A percentile compares a stretch with the other conserved stretches of the same genome.
Conservation (phyloP, 345 rosid genomes). For the Boechera stricta region DNA sequence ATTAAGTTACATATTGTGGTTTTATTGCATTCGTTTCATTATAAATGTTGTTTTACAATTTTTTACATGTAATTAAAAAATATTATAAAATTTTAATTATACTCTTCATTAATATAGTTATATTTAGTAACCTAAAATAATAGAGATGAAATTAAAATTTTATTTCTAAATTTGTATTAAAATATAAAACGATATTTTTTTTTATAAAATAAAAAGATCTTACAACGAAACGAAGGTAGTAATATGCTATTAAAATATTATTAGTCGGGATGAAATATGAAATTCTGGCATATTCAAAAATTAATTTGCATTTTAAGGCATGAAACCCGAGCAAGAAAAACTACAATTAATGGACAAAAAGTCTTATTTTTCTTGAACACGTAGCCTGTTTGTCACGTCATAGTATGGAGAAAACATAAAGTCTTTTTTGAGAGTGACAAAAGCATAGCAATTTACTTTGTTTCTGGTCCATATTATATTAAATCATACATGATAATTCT, state of each 20-base stretch:
- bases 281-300: slow-evolving; percentile 10
- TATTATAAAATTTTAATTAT: too few relatives aligned
- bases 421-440: slow-evolving; percentile 31
- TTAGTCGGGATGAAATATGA: background rate
- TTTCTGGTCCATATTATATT: slow-evolving; percentile 11
- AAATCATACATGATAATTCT: background rate
- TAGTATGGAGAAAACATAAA: slow-evolving; percentile 16
- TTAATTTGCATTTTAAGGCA: slow-evolving; percentile 1
- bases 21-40: background rate
- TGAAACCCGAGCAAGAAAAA: slow-evolving; percentile 17
- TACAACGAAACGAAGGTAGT: background rate
- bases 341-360: slow-evolving; percentile 3
- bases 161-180: background rate
- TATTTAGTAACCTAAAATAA: too few relatives aligned
- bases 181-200: background rate
- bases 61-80: too few relatives aligned
- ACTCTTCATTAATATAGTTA: too few relatives aligned
- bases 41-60: background rate
- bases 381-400: slow-evolving; percentile 36
- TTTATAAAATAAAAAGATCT: background rate
- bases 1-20: background rate
- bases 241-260: background rate
- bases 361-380: slow-evolving; percentile 31
- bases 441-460: slow-evolving; percentile 32
- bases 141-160: too few relatives aligned